Conservation (phyloP, 2,329 filamentous ascomycete genomes). For the Grosmannia clavigera region DNA sequence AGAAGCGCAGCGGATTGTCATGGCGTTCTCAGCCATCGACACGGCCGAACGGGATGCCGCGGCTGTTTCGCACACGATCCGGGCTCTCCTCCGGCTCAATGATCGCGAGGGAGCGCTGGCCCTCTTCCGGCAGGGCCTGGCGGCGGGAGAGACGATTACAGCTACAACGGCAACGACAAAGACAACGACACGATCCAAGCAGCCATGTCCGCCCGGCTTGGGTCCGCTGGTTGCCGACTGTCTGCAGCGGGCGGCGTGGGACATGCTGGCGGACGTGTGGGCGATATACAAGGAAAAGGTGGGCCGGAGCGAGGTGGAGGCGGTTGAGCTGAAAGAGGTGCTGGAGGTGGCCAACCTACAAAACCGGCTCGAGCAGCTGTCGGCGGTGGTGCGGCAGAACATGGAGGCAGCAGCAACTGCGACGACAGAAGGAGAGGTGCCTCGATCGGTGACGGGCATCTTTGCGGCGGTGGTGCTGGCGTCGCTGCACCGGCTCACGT, state of each 20-base stretch:
- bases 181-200: background rate
- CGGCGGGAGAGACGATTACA: conserved; percentile 5
- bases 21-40: conserved; percentile 28
- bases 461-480: conserved; percentile 7
- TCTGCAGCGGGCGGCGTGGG: conserved; percentile 25
- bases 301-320: background rate
- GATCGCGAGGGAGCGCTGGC: conserved; percentile 26
- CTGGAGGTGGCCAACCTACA: background rate
- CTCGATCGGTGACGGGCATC: background rate
- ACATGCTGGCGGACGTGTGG: conserved; percentile 24
- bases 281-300: conserved; percentile 16
- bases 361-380: background rate
- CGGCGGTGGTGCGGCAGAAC: background rate
- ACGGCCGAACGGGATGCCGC: conserved; percentile 26
- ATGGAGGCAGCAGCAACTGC: background rate
- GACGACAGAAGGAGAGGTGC: background rate
- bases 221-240: conserved; percentile 30
- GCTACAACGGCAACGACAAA: background rate
- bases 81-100: conserved; percentile 28
- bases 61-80: conserved; percentile 27
- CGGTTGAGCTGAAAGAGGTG: background rate
- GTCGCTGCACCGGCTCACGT: conserved; percentile 7
- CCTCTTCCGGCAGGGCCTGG: conserved; percentile 27
- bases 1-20: conserved; percentile 32
- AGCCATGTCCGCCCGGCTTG: conserved; percentile 22